A percentile compares a stretch with the other conserved stretches of the same genome.
These are phyloP conservation scores for Bolboschoenus planiculmis DNA, from an alignment of 176 grass and related monocot species.

Conservation along the genomic window DNA sequence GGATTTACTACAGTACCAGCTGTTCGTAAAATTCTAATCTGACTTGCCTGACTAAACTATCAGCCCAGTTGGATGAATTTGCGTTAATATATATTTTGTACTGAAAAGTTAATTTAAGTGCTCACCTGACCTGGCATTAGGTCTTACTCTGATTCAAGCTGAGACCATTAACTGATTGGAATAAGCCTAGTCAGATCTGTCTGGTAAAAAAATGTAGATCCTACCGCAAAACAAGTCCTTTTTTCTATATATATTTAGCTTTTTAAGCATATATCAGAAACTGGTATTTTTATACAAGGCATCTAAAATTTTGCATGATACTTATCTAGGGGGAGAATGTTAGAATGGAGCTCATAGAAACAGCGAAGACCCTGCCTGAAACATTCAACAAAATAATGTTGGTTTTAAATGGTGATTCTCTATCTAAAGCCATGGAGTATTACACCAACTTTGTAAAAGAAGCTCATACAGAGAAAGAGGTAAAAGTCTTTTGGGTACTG, in stretches of 20 bases:
- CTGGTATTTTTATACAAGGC: background rate
- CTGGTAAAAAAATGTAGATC: background rate
- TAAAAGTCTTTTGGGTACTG: conserved; percentile 17
- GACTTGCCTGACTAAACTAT: background rate
- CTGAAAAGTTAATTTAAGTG: background rate
- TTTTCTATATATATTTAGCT: background rate
- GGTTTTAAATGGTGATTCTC: conserved; percentile 57
- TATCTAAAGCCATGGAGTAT: conserved; percentile 58
- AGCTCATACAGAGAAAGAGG: conserved; percentile 87
- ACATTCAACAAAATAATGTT: conserved; percentile 73
- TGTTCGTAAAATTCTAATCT: background rate
- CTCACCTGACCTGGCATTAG: background rate
- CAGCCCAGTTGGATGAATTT: background rate
- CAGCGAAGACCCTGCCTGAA: conserved; percentile 66
- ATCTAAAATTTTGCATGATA: background rate
- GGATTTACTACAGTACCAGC: background rate
- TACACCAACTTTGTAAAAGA: conserved; percentile 76
- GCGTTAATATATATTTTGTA: background rate
- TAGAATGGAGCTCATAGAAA: conserved; percentile 69
- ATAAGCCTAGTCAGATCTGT: background rate
- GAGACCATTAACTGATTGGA: background rate
- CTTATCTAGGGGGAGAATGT: conserved; percentile 60
- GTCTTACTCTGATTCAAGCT: background rate
- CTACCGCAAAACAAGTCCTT: background rate
- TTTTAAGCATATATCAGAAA: background rate